Percentiles rank a stretch among this genome's conserved stretches.
phyloP scores from a whole-genome alignment of 345 rosid genomes.

The Reutealis trisperma region DNA sequence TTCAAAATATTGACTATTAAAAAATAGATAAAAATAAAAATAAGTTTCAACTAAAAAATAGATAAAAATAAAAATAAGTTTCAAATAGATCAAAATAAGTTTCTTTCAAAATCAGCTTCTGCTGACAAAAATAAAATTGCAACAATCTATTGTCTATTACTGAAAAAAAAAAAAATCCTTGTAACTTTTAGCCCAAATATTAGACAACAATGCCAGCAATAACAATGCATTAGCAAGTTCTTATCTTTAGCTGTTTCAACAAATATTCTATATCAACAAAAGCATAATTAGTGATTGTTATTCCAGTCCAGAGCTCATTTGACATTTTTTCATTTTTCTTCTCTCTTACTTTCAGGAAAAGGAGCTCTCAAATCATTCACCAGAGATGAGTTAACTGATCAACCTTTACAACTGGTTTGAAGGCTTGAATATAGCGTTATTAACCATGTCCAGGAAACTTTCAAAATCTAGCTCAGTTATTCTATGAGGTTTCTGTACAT shows the following conservation, averaged over 20 bases:
- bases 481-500: not conserved
- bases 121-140: too few species aligned
- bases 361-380: conserved; percentile 15
- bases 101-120: too few species aligned
- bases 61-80: too few species aligned
- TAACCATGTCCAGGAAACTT: not conserved
- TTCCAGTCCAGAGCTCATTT: not conserved
- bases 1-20: too few species aligned
- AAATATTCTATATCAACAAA: not conserved
- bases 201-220: too few species aligned
- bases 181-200: too few species aligned
- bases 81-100: too few species aligned
- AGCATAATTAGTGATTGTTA: not conserved
- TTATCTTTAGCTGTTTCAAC: not conserved
- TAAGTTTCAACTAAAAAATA: too few species aligned
- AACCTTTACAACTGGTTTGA: not conserved
- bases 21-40: too few species aligned
- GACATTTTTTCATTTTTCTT: not conserved
- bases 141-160: too few species aligned
- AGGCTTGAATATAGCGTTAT: not conserved
- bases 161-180: too few species aligned
- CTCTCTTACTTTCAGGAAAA: conserved; percentile 13
- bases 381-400: conserved; percentile 14
- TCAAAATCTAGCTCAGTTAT: not conserved
- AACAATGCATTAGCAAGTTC: not conserved